These are phyloP conservation scores for Desmodesmus armatus DNA, from an alignment of 139 green algal genomes.

Conservation along the genomic window DNA sequence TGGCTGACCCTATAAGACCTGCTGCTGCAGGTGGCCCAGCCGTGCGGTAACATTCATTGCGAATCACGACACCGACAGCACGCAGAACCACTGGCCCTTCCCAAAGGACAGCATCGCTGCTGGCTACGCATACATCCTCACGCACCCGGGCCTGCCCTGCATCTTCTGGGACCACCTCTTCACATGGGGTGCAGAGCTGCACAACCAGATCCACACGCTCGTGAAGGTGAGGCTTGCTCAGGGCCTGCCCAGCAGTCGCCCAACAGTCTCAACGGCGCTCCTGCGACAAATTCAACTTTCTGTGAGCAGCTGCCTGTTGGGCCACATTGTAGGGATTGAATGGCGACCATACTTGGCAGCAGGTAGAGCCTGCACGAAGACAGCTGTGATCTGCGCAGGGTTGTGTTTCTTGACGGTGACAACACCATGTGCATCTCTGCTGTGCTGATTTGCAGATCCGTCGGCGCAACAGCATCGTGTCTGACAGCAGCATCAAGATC, in stretches of 20 bases:
- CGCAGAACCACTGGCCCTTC: constrained; percentile 86
- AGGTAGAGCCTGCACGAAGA: too few species aligned
- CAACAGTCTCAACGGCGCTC: too few species aligned
- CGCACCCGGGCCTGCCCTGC: constrained; percentile 87
- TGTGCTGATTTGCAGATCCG: constrained; percentile 44
- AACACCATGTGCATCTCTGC: too few species aligned
- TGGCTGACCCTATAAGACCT: too few species aligned
- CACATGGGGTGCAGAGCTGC: constrained; percentile 66
- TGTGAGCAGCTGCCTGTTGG: too few species aligned
- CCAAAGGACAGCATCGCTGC: constrained; percentile 69
- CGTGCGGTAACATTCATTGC: constrained; percentile 84
- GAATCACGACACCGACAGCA: constrained; percentile 84
- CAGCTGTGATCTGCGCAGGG: too few species aligned
- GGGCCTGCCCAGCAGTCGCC: too few species aligned
- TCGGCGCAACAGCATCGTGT: constrained; percentile 61
- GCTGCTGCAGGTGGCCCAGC: constrained; percentile 72
- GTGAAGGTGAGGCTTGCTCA: constrained; percentile 41
- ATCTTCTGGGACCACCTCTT: constrained; percentile 91
- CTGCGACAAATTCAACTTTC: too few species aligned
- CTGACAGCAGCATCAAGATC: constrained; percentile 74
- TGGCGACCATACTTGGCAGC: too few species aligned
- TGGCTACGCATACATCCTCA: constrained; percentile 97
- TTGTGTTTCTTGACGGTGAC: too few species aligned
- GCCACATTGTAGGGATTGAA: too few species aligned
- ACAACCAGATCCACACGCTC: constrained; percentile 47